phyloP scores from a whole-genome alignment of 2,329 filamentous ascomycete species.

The Talaromyces sp. region DNA sequence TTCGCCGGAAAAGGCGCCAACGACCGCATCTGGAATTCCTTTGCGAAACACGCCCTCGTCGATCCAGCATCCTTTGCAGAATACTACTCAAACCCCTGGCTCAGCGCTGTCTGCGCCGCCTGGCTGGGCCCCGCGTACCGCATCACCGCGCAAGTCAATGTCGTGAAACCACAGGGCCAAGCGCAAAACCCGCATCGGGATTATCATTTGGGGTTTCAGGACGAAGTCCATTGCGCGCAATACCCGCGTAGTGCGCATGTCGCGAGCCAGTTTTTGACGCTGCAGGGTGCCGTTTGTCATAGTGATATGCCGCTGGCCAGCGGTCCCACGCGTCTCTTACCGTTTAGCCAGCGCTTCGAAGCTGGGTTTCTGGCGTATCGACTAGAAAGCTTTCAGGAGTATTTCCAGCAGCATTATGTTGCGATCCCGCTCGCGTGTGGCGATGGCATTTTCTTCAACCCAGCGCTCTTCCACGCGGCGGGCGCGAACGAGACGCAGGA shows the following conservation, averaged over 20 bases:
- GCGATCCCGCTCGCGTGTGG: conserved; percentile 49
- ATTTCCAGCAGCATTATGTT: conserved; percentile 51
- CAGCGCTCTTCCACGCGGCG: conserved; percentile 58
- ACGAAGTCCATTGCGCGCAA: conserved; percentile 37
- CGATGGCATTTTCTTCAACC: conserved; percentile 61
- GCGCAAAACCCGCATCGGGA: conserved; percentile 57
- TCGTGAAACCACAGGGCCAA: conserved; percentile 54
- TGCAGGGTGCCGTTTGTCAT: conserved; percentile 61
- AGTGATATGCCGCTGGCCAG: conserved; percentile 54
- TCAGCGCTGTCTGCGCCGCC: conserved; percentile 46
- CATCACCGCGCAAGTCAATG: conserved; percentile 58
- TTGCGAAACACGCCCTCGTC: conserved; percentile 54
- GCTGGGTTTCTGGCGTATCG: conserved; percentile 57
- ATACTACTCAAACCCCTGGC: conserved; percentile 57
- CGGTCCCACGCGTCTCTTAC: conserved; percentile 57
- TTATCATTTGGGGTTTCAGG: conserved; percentile 61
- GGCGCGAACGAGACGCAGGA: conserved; percentile 49
- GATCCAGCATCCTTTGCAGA: conserved; percentile 49
- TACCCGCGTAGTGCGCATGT: conserved; percentile 52
- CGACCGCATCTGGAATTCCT: conserved; percentile 61
- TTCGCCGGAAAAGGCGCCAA: conserved; percentile 54
- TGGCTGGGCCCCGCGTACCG: conserved; percentile 59
- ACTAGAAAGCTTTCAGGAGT: conserved; percentile 47
- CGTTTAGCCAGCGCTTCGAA: conserved; percentile 55
- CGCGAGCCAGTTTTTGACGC: conserved; percentile 53